Evolutionary conservation across 495 filamentous ascomycete species (phyloP).

Genomic region (Penicillium silybi): DNA sequence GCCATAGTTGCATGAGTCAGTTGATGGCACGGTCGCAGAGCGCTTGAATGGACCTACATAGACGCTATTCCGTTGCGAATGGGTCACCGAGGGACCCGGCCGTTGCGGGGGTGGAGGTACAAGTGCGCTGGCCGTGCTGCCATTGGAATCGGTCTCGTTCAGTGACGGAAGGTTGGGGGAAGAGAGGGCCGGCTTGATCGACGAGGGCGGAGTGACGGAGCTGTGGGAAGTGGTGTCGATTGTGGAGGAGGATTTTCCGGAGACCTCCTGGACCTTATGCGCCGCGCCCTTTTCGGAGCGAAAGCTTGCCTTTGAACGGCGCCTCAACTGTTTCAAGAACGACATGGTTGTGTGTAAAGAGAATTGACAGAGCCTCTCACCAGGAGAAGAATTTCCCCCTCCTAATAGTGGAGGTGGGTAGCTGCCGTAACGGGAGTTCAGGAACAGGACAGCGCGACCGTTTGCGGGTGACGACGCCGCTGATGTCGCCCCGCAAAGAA

Average conservation of each 20-base stretch:
- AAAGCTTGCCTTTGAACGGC: constrained; percentile 67
- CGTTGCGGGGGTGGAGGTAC: constrained; percentile 38
- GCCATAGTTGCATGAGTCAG: background rate
- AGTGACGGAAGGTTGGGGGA: constrained; percentile 51
- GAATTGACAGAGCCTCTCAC: constrained; percentile 11
- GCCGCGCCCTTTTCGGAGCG: constrained; percentile 46
- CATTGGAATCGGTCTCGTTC: constrained; percentile 37
- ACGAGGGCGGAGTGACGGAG: constrained; percentile 56
- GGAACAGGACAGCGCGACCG: constrained; percentile 33
- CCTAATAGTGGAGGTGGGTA: constrained; percentile 1
- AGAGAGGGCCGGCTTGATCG: constrained; percentile 52
- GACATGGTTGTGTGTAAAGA: constrained; percentile 37
- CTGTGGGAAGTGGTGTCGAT: constrained; percentile 54
- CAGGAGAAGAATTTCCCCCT: constrained; percentile 7
- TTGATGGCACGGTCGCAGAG: background rate
- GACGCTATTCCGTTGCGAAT: constrained; percentile 48
- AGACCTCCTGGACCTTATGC: constrained; percentile 47
- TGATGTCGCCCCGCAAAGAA: constrained; percentile 21
- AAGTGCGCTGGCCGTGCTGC: constrained; percentile 31
- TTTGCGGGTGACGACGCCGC: constrained; percentile 36
- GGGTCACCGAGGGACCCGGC: constrained; percentile 37
- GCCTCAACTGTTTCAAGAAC: constrained; percentile 74
- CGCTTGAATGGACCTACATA: constrained; percentile 29
- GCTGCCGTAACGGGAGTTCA: constrained; percentile 13
- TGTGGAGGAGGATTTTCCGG: constrained; percentile 61